Conservation (phyloP, 1,284 basidiomycete species). For the Papiliotrema flavescens region DNA sequence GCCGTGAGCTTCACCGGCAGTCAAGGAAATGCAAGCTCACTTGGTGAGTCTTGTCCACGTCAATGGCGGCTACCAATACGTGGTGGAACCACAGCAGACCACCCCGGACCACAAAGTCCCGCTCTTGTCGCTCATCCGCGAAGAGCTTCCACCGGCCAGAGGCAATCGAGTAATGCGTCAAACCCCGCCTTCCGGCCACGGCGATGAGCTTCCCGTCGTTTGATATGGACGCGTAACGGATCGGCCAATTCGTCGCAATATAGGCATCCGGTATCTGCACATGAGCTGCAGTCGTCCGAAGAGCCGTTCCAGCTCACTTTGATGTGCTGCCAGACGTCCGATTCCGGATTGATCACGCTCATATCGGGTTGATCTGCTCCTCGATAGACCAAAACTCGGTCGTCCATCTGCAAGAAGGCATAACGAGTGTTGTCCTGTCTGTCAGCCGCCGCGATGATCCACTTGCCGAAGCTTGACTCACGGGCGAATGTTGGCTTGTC, state of each 20-base stretch:
- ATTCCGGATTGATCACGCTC: constrained; percentile 98
- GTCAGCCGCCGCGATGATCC: constrained; percentile 2
- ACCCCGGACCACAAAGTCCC: constrained; percentile 81
- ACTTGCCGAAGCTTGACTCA: constrained; percentile 42
- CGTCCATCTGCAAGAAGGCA: constrained; percentile 92
- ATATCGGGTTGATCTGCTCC: constrained; percentile 97
- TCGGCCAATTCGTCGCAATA: constrained; percentile 88
- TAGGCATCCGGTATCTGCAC: constrained; percentile 73
- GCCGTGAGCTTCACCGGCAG: constrained; percentile 2
- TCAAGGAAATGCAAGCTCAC: constrained; percentile 50
- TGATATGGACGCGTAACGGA: constrained; percentile 88
- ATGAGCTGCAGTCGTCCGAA: not conserved
- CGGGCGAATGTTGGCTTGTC: constrained; percentile 85
- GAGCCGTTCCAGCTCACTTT: constrained; percentile 55
- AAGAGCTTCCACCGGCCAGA: constrained; percentile 97
- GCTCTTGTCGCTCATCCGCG: constrained; percentile 77
- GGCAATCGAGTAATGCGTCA: constrained; percentile 88
- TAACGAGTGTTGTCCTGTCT: constrained; percentile 56
- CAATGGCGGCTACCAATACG: constrained; percentile 86
- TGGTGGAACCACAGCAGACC: constrained; percentile 97
- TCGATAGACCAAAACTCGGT: constrained; percentile 89
- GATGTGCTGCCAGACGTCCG: constrained; percentile 95
- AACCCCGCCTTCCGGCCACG: constrained; percentile 83
- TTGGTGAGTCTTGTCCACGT: constrained; percentile 71
- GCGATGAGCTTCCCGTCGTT: constrained; percentile 88